Evolutionary conservation across 305 asterid species (phyloP), one percentile per base, ranked within the genome.

Genomic region (Solanum aculeatissimum): DNA sequence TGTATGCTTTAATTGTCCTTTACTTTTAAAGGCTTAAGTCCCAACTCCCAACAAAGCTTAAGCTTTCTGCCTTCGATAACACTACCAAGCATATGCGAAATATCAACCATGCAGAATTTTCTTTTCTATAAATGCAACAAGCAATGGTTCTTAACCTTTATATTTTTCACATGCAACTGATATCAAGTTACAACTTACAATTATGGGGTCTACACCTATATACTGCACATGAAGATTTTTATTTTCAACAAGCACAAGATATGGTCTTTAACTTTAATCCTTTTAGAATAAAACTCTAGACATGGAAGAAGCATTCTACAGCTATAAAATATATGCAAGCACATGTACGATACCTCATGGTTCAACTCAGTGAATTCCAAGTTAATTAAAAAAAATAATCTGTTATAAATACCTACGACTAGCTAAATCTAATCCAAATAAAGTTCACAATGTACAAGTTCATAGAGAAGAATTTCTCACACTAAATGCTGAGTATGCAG

Each of bases 401-500:
- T 66, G 74, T 23, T 3, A 29, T 15, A 29, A 15, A 65, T 29
- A 65, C 72, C 40, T 65, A 11, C 35, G 43, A 65, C 72, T 65
- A n/a, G 72, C 43, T 65, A 29, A 60, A 23, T 25, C 69, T 60
- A 25, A 60, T 60, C 35, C 19, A 23, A 23, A 65, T 29, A 8
- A 65, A 65, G 72, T 65, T 65, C 72, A 7, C 1, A 1, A 65
- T 65, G 43, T 66, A 15, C 45, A 65, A 65, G 45, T 65, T 65
- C n/a, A 65, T 29, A 65, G 72, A 65, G 72, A 65, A 65, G 72
- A 65, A 29, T 65, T 65, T 65, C 72, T 65, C 72, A 65, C 72
- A 29, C 45, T 65, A 15, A 95, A 97, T 29, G 91, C 88, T 89
- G 93, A 85, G 86, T 89, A 95, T 6, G 93, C 93, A 8, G 83